A percentile compares a stretch with the other conserved stretches of the same genome.
phyloP scores from a whole-genome alignment of 2,329 filamentous ascomycete species.

The Orbilia brochopaga region DNA sequence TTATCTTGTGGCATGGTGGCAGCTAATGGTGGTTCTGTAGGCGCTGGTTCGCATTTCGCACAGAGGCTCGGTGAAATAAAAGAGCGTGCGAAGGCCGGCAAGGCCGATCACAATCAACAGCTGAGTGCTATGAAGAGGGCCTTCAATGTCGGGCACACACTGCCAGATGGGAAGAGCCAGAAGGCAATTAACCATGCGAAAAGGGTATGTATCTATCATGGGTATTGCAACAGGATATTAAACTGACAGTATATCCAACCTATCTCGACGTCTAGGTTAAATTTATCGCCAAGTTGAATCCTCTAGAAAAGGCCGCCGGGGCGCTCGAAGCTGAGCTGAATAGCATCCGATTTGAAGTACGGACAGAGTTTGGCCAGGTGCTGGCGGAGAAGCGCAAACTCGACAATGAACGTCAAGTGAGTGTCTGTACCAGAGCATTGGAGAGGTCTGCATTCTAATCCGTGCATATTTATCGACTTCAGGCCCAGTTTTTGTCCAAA shows the following conservation, averaged over 20 bases:
- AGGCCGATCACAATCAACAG: slow-evolving; percentile 37
- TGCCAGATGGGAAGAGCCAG: slow-evolving; percentile 7
- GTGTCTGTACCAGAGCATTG: too few species aligned
- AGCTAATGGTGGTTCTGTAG: slow-evolving; percentile 24
- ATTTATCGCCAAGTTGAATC: too few species aligned
- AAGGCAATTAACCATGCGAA: background rate
- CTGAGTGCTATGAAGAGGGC: slow-evolving; percentile 35
- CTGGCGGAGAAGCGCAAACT: too few species aligned
- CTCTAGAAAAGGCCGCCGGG: too few species aligned
- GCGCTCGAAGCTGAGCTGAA: too few species aligned
- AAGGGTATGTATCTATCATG: slow-evolving; percentile 5
- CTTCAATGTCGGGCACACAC: slow-evolving; percentile 18
- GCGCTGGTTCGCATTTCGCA: slow-evolving; percentile 28
- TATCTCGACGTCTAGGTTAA: background rate
- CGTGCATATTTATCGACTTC: too few species aligned
- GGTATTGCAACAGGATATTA: background rate
- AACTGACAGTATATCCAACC: background rate
- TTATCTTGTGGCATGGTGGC: background rate
- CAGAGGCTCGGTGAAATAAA: slow-evolving; percentile 33
- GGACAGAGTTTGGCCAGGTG: too few species aligned
- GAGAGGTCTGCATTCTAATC: too few species aligned
- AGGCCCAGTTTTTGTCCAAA: too few species aligned
- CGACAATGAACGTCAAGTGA: too few species aligned
- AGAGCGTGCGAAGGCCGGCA: slow-evolving; percentile 20
- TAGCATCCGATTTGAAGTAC: too few species aligned